These are phyloP conservation scores for Barnettozyma botsteinii DNA, from an alignment of 805 yeast species.

Conservation along the genomic window DNA sequence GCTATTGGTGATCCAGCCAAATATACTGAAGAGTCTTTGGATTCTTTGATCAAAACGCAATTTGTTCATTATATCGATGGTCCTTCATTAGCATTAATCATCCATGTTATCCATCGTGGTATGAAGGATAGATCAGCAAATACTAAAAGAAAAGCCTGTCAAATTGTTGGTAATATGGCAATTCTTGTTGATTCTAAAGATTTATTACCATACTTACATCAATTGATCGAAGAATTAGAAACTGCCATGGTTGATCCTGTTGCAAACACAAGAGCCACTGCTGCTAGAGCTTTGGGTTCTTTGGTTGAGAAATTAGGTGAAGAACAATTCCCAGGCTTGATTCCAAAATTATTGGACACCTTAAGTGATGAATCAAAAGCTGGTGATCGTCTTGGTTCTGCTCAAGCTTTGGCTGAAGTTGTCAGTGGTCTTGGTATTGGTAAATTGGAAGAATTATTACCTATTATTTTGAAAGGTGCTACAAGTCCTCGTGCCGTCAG, in stretches of 20 bases:
- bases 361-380: conserved; percentile 70
- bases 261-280: conserved; percentile 94
- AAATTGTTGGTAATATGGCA: conserved; percentile 98
- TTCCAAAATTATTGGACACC: conserved; percentile 71
- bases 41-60: conserved; percentile 80
- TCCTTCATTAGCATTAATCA: conserved; percentile 91
- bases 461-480: conserved; percentile 69
- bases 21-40: conserved; percentile 81
- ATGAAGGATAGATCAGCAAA: conserved; percentile 91
- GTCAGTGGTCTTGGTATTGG: conserved; percentile 84
- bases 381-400: conserved; percentile 94
- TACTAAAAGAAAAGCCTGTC: conserved; percentile 90
- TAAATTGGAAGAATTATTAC: conserved; percentile 85
- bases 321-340: conserved; percentile 86
- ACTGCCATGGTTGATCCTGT: conserved; percentile 98
- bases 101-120: conserved; percentile 94
- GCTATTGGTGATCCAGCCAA: conserved; percentile 97
- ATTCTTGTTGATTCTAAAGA: conserved; percentile 88
- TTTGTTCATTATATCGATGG: conserved; percentile 98
- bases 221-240: conserved; percentile 77
- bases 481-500: conserved; percentile 59
- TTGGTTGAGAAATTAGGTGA: conserved; percentile 95
- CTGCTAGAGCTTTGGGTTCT: conserved; percentile 95
- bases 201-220: conserved; percentile 73
- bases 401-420: conserved; percentile 94